These are phyloP conservation scores for Fusarium tuaranense DNA, from an alignment of 2,329 filamentous ascomycete species.

Conservation along the genomic window DNA sequence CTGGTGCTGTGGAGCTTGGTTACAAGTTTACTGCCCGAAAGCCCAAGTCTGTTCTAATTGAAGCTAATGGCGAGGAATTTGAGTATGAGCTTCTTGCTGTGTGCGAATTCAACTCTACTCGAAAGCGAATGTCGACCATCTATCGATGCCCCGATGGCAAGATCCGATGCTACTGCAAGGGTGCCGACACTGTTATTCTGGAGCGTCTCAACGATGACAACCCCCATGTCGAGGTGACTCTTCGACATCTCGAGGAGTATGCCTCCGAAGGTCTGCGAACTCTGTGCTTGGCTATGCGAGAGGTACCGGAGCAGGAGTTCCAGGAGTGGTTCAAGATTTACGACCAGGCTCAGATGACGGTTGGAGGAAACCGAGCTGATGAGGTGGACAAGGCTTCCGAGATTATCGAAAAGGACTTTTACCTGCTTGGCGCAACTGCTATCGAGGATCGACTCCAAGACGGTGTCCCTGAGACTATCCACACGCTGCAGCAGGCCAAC, in stretches of 20 bases:
- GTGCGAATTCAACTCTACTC: constrained; percentile 95
- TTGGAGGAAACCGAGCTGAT: constrained; percentile 91
- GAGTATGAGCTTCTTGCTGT: constrained; percentile 95
- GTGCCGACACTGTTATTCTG: constrained; percentile 96
- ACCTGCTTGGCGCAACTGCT: constrained; percentile 91
- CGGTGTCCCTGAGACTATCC: constrained; percentile 97
- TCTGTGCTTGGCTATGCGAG: constrained; percentile 93
- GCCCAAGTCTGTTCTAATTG: constrained; percentile 87
- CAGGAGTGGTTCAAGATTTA: constrained; percentile 88
- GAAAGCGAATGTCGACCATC: constrained; percentile 98
- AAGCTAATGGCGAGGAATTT: constrained; percentile 75
- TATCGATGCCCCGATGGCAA: constrained; percentile 97
- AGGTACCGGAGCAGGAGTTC: constrained; percentile 90
- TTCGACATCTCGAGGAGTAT: constrained; percentile 98
- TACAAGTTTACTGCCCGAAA: constrained; percentile 94
- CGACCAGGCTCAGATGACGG: constrained; percentile 88
- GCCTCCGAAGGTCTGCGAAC: constrained; percentile 96
- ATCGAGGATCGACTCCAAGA: constrained; percentile 98
- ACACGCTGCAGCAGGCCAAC: constrained; percentile 93
- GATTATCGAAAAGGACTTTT: constrained; percentile 92
- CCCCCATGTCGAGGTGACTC: constrained; percentile 86
- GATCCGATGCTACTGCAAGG: constrained; percentile 93
- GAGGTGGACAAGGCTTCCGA: constrained; percentile 98
- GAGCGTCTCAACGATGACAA: constrained; percentile 89
- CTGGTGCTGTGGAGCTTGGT: constrained; percentile 86